A percentile compares a stretch with the other conserved stretches of the same genome.
Conservation (phyloP, 306 rosid species). For the Pyrus communis region DNA sequence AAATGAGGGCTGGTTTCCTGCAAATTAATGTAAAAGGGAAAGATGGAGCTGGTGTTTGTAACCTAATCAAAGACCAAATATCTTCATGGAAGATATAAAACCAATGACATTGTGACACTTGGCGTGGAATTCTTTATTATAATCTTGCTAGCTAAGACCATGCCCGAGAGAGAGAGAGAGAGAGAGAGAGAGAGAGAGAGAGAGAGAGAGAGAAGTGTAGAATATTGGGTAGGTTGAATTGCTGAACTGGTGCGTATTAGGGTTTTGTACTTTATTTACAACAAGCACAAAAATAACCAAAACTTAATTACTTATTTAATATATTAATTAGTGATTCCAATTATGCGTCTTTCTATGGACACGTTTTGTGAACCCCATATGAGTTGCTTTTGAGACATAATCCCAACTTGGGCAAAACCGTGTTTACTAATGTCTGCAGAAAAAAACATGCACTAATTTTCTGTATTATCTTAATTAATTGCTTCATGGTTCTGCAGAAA, state of each 20-base stretch:
- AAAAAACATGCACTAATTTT: conserved; percentile 3
- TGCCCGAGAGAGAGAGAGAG: conserved; percentile 11
- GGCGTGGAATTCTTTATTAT: conserved; percentile 23
- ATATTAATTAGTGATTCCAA: conserved; percentile 6
- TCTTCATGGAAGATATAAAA: conserved; percentile 49
- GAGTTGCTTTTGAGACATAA: background rate
- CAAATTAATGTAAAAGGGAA: background rate
- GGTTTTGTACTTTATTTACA: background rate
- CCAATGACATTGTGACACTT: conserved; percentile 35
- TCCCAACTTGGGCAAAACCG: background rate
- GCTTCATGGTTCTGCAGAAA: background rate
- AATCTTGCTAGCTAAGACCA: conserved; percentile 27
- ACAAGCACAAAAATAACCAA: background rate
- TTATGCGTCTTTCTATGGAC: conserved; percentile 34
- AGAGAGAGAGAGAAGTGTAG: conserved; percentile 1
- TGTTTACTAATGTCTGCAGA: background rate
- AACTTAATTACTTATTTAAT: background rate
- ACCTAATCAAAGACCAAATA: conserved; percentile 32
- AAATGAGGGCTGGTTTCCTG: background rate
- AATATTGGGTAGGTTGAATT: conserved; percentile 59
- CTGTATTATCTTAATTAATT: background rate
- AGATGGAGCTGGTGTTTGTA: conserved; percentile 17
- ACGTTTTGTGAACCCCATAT: conserved; percentile 21
- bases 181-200: background rate
- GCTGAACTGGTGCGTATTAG: background rate